Base-by-base conservation (phyloP, 352 stramenopile genomes). In the Halophytophthora polymorphica region DNA sequence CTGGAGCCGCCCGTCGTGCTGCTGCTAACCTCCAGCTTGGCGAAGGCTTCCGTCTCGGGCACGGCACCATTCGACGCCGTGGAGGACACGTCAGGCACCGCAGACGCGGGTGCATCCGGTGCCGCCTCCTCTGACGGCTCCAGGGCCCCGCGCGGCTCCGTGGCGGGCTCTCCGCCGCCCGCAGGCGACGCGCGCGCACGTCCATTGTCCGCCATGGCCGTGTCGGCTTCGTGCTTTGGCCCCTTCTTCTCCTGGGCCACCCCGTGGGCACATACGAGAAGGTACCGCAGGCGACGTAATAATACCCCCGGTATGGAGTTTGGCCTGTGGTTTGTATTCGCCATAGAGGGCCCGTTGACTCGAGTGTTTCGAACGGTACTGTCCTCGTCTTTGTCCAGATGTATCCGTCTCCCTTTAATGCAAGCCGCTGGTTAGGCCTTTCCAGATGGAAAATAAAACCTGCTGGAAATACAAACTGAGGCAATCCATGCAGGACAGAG, bases 191-290 rank as follows among this genome's bases (percentile, higher is more conserved):
- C 28, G 39, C 35, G 45, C 4, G 15, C 47, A 21, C 49, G 49
- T 43, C 53, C 49, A 66, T 40, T 59, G 50, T 66, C 64, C 42
- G 38, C 59, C 58, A 71, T 71, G 10, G 29, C 36, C 29, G 40
- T 64, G 54, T n/a, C 25, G 25, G 25, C 25, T 31, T 31, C 25
- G 25, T 31, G 25, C 25, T 31, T 31, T 31, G 25, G 25, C 25
- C 44, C 23, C 50, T 54, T 48, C 11, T 66, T 61, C 41, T 38
- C 14, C 45, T 69, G 12, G 61, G 47, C 42, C 49, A 34, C 50
- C 48, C 51, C 33, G 33, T 38, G 33, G 33, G 33, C 37, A 51
- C 18, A 31, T 31, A 15, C 28, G 6, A n/a, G 12, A n/a, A 5
- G 28, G 29, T 50, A 50, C 43, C 29, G 43, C 39, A 15, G 2